phyloP scores from a whole-genome alignment of 495 filamentous ascomycete species.

The Podospora pseudoanserina region DNA sequence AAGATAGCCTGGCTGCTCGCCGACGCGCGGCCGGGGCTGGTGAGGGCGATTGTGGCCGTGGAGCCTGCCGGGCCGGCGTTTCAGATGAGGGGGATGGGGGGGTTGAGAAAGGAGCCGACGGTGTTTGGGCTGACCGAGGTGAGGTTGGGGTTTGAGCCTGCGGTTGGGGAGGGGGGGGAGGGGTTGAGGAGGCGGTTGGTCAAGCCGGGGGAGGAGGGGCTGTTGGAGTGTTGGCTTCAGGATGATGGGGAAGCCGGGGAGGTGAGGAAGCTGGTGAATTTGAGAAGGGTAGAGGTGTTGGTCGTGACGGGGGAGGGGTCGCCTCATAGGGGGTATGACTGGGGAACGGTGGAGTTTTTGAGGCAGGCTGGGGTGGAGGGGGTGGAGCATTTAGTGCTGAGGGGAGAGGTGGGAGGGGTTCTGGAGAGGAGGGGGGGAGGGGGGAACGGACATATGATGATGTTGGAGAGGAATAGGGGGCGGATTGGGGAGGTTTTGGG shows the following conservation, averaged over 20 bases:
- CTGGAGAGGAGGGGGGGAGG: not conserved
- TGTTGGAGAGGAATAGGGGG: constrained; percentile 7
- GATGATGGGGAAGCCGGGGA: not conserved
- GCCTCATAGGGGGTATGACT: constrained; percentile 57
- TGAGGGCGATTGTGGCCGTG: constrained; percentile 47
- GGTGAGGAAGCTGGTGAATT: constrained; percentile 23
- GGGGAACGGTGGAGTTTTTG: constrained; percentile 50
- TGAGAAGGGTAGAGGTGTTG: constrained; percentile 40
- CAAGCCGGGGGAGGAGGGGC: constrained; percentile 15
- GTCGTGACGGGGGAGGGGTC: constrained; percentile 51
- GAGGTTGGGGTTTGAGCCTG: constrained; percentile 49
- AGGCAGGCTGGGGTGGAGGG: constrained; percentile 51
- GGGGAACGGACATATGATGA: constrained; percentile 10
- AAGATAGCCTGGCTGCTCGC: constrained; percentile 46
- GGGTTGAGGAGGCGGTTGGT: not conserved
- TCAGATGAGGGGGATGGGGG: constrained; percentile 30
- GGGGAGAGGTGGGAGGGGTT: not conserved
- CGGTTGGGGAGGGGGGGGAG: constrained; percentile 17
- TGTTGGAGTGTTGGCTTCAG: constrained; percentile 13
- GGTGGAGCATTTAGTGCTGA: not conserved
- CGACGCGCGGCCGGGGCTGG: constrained; percentile 44
- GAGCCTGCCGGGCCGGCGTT: constrained; percentile 56
- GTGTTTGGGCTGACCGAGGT: constrained; percentile 46
- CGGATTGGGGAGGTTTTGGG: not conserved
- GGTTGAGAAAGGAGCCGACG: constrained; percentile 21